These are phyloP conservation scores for Uromyces viciae-fabae DNA, from an alignment of 1,284 basidiomycete genomes.

Conservation along the genomic window DNA sequence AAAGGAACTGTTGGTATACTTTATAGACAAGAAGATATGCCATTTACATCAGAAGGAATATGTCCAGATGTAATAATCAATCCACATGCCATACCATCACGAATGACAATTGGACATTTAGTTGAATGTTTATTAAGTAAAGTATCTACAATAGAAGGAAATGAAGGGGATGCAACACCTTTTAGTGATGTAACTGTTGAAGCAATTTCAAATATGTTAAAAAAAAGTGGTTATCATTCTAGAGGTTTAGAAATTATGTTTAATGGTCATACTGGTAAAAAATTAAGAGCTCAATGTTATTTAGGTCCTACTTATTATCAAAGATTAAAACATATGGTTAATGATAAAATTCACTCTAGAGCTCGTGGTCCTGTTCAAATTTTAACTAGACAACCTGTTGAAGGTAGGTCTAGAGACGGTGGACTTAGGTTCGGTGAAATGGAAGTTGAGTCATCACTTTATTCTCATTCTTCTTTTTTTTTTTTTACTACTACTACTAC, in stretches of 20 bases:
- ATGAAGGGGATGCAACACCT: constrained; percentile 96
- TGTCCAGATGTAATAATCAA: constrained; percentile 98
- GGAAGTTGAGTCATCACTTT: constrained; percentile 61
- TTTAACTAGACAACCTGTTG: constrained; percentile 95
- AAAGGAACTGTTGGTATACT: constrained; percentile 99
- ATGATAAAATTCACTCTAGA: constrained; percentile 98
- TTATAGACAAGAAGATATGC: constrained; percentile 99
- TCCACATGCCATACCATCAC: constrained; percentile 97
- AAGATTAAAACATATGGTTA: constrained; percentile 99
- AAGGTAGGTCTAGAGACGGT: constrained; percentile 96
- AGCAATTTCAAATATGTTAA: constrained; percentile 77
- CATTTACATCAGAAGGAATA: constrained; percentile 93
- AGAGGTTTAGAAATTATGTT: constrained; percentile 96
- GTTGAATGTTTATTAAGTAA: constrained; percentile 97
- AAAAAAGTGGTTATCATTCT: constrained; percentile 84
- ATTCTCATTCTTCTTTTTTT: not conserved
- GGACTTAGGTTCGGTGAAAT: constrained; percentile 99
- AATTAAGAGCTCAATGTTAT: constrained; percentile 95
- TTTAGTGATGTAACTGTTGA: constrained; percentile 98
- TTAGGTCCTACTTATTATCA: constrained; percentile 99
- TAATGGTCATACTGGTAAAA: constrained; percentile 94
- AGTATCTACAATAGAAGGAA: constrained; percentile 89
- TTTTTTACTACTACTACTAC: not conserved
- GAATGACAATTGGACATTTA: constrained; percentile 99
- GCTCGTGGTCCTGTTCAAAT: constrained; percentile 97